Percentiles rank a stretch among this genome's conserved stretches.
Evolutionary conservation across 1,139 yeast genomes (phyloP).

Genomic region (Candida pseudoviswanathii): DNA sequence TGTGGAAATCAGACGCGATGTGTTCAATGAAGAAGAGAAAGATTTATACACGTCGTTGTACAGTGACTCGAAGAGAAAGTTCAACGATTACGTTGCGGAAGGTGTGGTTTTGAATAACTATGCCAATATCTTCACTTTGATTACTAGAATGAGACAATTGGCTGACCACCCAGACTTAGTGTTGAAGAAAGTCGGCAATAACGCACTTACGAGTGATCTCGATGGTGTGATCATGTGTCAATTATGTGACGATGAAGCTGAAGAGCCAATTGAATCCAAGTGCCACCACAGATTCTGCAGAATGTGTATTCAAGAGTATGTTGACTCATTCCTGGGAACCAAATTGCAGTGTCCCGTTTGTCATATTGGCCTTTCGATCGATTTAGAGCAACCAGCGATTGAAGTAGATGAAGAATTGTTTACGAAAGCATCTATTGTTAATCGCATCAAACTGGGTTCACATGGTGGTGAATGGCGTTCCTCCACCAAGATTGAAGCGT

Average conservation of each 20-base stretch:
- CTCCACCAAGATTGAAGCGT: conserved; percentile 93
- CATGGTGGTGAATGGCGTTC: conserved; percentile 85
- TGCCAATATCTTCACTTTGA: conserved; percentile 93
- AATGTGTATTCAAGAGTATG: conserved; percentile 85
- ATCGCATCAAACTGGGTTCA: conserved; percentile 74
- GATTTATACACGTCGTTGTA: conserved; percentile 87
- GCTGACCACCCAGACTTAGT: conserved; percentile 98
- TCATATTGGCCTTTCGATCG: conserved; percentile 89
- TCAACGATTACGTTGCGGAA: conserved; percentile 86
- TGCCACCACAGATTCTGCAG: conserved; percentile 95
- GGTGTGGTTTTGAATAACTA: conserved; percentile 95
- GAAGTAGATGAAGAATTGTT: conserved; percentile 69
- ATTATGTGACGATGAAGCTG: conserved; percentile 96
- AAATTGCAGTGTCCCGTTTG: conserved; percentile 89
- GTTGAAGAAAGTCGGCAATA: conserved; percentile 61
- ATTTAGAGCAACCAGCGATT: conserved; percentile 82
- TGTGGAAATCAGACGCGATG: conserved; percentile 82
- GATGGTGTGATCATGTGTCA: conserved; percentile 82
- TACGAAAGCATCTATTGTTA: conserved; percentile 82
- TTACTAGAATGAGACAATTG: conserved; percentile 95
- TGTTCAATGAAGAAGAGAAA: conserved; percentile 90
- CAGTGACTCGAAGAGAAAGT: conserved; percentile 82
- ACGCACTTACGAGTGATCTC: conserved; percentile 34
- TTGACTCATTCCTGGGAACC: conserved; percentile 76
- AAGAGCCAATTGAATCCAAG: conserved; percentile 91